These are phyloP conservation scores for Fusarium euwallaceae DNA, from an alignment of 2,329 filamentous ascomycete species.

Conservation along the genomic window DNA sequence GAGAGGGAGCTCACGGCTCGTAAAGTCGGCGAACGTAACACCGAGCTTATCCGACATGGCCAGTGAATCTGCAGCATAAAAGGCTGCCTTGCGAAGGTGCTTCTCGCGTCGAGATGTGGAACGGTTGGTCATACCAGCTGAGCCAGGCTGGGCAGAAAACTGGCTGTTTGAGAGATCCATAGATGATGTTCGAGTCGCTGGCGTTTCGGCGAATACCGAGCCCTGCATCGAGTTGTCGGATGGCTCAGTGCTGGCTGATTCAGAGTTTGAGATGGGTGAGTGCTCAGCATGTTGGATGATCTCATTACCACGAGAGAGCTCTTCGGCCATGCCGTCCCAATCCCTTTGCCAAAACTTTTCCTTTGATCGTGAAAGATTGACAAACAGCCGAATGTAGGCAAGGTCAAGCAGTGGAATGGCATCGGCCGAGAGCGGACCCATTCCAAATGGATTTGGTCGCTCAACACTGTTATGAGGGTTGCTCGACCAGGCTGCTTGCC, in stretches of 20 bases:
- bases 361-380: conserved; percentile 92
- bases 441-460: conserved; percentile 84
- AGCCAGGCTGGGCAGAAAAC: conserved; percentile 45
- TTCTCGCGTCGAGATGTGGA: conserved; percentile 81
- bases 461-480: conserved; percentile 88
- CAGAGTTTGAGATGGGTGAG: conserved; percentile 65
- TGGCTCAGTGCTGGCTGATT: conserved; percentile 58
- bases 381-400: conserved; percentile 91
- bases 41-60: conserved; percentile 89
- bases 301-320: conserved; percentile 83
- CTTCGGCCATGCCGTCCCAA: conserved; percentile 91
- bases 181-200: conserved; percentile 63
- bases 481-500: conserved; percentile 92
- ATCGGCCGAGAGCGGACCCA: conserved; percentile 87
- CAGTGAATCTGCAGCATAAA: conserved; percentile 92
- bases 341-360: conserved; percentile 95
- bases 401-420: conserved; percentile 92
- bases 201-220: conserved; percentile 65
- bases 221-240: conserved; percentile 62
- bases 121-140: conserved; percentile 50
- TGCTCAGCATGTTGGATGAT: conserved; percentile 79
- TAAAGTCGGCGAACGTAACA: conserved; percentile 86
- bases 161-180: conserved; percentile 61
- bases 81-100: conserved; percentile 92
- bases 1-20: conserved; percentile 86